Evolutionary conservation across 1,284 basidiomycete genomes (phyloP).

Genomic region (Ceratorhiza oryzae-sativae): DNA sequence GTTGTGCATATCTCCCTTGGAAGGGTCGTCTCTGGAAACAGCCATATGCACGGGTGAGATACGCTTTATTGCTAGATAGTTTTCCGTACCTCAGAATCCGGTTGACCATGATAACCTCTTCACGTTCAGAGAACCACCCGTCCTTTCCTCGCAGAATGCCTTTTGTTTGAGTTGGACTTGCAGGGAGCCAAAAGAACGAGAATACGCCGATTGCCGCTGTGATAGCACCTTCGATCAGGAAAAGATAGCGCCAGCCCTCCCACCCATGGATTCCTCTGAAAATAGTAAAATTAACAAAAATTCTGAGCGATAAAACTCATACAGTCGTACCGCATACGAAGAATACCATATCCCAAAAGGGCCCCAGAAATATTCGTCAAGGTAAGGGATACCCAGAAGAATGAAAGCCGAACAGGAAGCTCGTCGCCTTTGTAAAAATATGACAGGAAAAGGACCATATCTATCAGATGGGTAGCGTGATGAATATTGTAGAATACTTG

Average conservation of each 20-base stretch:
- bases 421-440: conserved; percentile 64
- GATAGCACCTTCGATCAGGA: conserved; percentile 47
- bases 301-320: conserved; percentile 48
- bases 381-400: conserved; percentile 72
- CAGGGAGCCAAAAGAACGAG: conserved; percentile 72
- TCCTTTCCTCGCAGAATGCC: conserved; percentile 66
- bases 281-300: conserved; percentile 43
- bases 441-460: conserved; percentile 69
- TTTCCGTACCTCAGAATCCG: conserved; percentile 56
- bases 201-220: conserved; percentile 13
- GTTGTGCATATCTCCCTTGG: conserved; percentile 78
- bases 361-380: conserved; percentile 61
- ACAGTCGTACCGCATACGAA: conserved; percentile 63
- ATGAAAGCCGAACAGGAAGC: conserved; percentile 67
- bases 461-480: conserved; percentile 53
- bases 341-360: conserved; percentile 69
- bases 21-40: conserved; percentile 66
- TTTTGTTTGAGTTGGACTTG: conserved; percentile 70
- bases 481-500: conserved; percentile 46
- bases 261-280: conserved; percentile 40
- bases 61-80: not conserved
- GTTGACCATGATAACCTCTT: conserved; percentile 63
- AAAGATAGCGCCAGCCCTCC: conserved; percentile 45
- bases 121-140: conserved; percentile 65
- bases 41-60: conserved; percentile 57